Conservation (phyloP, 257 asterid species). For the Gentiana dahurica region DNA sequence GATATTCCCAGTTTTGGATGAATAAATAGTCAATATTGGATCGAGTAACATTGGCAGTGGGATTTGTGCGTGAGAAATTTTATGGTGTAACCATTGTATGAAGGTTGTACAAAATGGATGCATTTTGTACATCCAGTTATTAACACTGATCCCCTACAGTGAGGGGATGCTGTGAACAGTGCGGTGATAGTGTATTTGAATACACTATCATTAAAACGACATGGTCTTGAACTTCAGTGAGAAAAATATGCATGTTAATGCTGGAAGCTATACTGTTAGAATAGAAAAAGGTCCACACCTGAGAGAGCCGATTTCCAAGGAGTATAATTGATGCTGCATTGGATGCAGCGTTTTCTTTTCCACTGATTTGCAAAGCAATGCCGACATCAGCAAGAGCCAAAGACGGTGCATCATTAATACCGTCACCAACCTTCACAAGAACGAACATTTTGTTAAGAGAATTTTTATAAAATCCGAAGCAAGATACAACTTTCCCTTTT, state of each 20-base stretch:
- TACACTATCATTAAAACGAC: background rate
- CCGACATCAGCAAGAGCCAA: slow-evolving; percentile 98
- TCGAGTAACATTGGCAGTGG: too few species aligned
- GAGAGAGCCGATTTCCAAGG: slow-evolving; percentile 81
- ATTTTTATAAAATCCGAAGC: too few species aligned
- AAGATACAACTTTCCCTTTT: background rate
- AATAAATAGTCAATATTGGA: background rate
- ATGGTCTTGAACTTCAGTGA: background rate
- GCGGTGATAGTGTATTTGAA: too few species aligned
- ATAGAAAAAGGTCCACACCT: slow-evolving; percentile 29
- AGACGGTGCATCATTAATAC: slow-evolving; percentile 96
- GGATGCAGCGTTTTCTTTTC: slow-evolving; percentile 96
- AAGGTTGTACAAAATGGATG: too few species aligned
- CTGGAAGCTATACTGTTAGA: too few species aligned
- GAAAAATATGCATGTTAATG: background rate
- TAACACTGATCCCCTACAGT: too few species aligned
- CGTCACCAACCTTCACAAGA: slow-evolving; percentile 85
- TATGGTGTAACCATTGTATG: too few species aligned
- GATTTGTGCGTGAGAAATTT: too few species aligned
- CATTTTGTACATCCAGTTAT: too few species aligned
- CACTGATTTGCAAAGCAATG: slow-evolving; percentile 85
- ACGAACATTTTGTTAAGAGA: slow-evolving; percentile 6
- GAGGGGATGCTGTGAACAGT: too few species aligned
- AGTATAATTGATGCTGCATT: slow-evolving; percentile 95
- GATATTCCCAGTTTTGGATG: background rate